Conservation (phyloP, 768 basidiomycete genomes). For the Lactarius deliciosus region DNA sequence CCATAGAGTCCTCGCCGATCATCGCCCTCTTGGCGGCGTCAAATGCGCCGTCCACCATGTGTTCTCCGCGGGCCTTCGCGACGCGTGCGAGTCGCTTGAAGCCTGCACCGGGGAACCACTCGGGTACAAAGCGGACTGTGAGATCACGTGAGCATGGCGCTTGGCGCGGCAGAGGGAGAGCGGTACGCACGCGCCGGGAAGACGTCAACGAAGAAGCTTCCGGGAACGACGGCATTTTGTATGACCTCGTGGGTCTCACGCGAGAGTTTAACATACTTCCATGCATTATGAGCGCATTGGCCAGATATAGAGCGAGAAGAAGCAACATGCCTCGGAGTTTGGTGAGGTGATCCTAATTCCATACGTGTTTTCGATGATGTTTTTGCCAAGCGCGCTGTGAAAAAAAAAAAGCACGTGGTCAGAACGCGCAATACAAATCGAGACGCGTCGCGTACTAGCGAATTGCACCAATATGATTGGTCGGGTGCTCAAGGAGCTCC, state of each 20-base stretch:
- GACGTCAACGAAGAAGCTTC: constrained; percentile 28
- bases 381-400: constrained; percentile 27
- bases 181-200: constrained; percentile 23
- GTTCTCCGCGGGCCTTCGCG: constrained; percentile 25
- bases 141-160: constrained; percentile 12
- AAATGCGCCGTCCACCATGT: constrained; percentile 28
- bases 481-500: constrained; percentile 20
- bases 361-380: constrained; percentile 29
- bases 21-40: constrained; percentile 25
- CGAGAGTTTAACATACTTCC: constrained; percentile 26
- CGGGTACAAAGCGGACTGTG: constrained; percentile 26
- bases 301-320: neutral
- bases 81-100: constrained; percentile 29
- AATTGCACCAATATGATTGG: constrained; percentile 23
- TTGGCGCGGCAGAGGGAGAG: neutral
- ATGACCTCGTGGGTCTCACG: constrained; percentile 29
- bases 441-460: constrained; percentile 26
- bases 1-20: constrained; percentile 24
- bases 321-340: constrained; percentile 18
- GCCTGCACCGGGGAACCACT: constrained; percentile 30
- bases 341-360: constrained; percentile 27
- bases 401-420: constrained; percentile 12
- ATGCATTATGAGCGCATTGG: neutral
- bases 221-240: constrained; percentile 29
- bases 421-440: constrained; percentile 6